Evolutionary conservation across 176 grass and related monocot genomes (phyloP).

Genomic region (Eragrostis nindensis): DNA sequence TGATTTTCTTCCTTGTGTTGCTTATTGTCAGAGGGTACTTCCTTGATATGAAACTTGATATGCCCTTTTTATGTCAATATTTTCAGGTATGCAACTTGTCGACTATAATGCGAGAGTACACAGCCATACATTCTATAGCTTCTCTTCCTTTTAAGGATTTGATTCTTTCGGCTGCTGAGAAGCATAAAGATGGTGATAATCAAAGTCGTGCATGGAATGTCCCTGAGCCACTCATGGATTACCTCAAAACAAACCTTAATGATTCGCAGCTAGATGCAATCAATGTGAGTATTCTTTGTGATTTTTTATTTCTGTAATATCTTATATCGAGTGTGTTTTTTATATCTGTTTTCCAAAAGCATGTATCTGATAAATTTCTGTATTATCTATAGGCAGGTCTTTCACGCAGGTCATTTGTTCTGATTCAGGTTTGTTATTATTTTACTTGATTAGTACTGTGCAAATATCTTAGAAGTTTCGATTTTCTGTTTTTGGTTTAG

Average conservation of each 20-base stretch:
- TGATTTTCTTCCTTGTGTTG: constrained; percentile 25
- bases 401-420: constrained; percentile 93
- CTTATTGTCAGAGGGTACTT: background rate
- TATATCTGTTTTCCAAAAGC: background rate
- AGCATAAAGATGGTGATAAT: constrained; percentile 47
- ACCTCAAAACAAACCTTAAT: constrained; percentile 78
- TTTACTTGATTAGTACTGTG: constrained; percentile 5
- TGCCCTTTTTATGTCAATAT: constrained; percentile 42
- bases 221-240: constrained; percentile 9
- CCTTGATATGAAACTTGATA: constrained; percentile 14
- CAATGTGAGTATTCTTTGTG: constrained; percentile 64
- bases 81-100: constrained; percentile 94
- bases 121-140: constrained; percentile 77
- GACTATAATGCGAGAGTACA: constrained; percentile 87
- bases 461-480: constrained; percentile 4
- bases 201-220: constrained; percentile 48
- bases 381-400: constrained; percentile 84
- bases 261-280: constrained; percentile 89
- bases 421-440: constrained; percentile 77
- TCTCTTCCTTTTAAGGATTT: constrained; percentile 90
- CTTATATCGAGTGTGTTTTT: background rate
- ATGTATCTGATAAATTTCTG: constrained; percentile 28
- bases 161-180: constrained; percentile 85
- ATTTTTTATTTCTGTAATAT: constrained; percentile 11
- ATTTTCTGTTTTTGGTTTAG: constrained; percentile 14